These are phyloP conservation scores for Triticum monococcum DNA, from an alignment of 176 grass and related monocot genomes.

Conservation along the genomic window DNA sequence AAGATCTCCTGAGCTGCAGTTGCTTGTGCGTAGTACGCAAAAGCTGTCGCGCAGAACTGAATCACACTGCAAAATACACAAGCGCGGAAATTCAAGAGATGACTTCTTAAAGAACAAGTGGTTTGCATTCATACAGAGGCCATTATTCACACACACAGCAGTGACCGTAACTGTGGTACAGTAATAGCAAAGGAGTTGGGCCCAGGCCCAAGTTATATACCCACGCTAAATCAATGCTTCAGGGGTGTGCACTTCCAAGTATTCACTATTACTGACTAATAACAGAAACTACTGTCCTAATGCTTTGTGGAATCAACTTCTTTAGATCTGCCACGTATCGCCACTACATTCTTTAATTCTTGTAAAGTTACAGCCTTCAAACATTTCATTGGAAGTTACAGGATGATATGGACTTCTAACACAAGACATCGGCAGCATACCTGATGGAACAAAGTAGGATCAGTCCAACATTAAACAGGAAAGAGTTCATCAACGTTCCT, in stretches of 20 bases:
- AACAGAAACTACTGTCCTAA: not conserved
- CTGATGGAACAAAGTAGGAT: slow-evolving; percentile 99
- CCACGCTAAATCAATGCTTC: not conserved
- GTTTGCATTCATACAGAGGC: not conserved
- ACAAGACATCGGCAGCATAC: slow-evolving; percentile 37
- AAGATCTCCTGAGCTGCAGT: slow-evolving; percentile 99
- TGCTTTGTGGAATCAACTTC: not conserved
- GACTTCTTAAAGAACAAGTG: not conserved
- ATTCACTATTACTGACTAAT: not conserved
- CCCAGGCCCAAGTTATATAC: not conserved
- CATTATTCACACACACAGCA: not conserved
- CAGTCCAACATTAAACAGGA: slow-evolving; percentile 95
- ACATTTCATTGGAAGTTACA: not conserved
- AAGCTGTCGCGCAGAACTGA: slow-evolving; percentile 95
- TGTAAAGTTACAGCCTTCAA: not conserved
- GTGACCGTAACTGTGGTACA: no score
- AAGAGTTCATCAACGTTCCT: slow-evolving; percentile 96
- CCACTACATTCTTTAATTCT: not conserved
- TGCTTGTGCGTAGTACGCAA: slow-evolving; percentile 96
- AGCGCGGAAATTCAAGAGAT: not conserved
- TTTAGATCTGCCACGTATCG: not conserved
- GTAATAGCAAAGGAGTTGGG: no score
- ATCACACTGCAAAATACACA: slow-evolving; percentile 75
- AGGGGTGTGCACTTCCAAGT: not conserved
- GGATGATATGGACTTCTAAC: not conserved